Evolutionary conservation across 2,329 filamentous ascomycete species (phyloP).

Genomic region (Pseudogymnoascus sp.): DNA sequence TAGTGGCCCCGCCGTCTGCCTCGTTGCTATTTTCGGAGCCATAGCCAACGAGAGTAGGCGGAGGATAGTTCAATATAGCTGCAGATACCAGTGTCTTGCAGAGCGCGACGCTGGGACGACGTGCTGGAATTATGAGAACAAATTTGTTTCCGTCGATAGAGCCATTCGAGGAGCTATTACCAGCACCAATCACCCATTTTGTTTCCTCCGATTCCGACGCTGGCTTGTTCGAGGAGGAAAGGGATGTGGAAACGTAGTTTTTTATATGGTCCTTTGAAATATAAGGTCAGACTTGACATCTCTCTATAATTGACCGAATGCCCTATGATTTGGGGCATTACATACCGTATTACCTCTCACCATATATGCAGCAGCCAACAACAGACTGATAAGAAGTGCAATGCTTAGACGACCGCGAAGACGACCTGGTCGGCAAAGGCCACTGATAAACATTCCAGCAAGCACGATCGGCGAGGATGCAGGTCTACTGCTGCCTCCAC

Average conservation of each 20-base stretch:
- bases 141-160: slow-evolving; percentile 31
- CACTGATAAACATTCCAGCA: slow-evolving; percentile 14
- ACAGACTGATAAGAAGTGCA: slow-evolving; percentile 13
- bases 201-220: not conserved
- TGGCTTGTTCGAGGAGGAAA: not conserved
- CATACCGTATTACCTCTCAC: slow-evolving; percentile 3
- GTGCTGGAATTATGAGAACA: slow-evolving; percentile 48
- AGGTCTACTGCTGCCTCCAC: not conserved
- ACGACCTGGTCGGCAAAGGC: slow-evolving; percentile 18
- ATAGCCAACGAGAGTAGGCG: slow-evolving; percentile 46
- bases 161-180: not conserved
- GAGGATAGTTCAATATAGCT: slow-evolving; percentile 52
- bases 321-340: not conserved
- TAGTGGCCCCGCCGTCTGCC: slow-evolving; percentile 12
- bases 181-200: not conserved
- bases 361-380: slow-evolving; percentile 11
- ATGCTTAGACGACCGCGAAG: slow-evolving; percentile 15
- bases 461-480: slow-evolving; percentile 15
- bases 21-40: slow-evolving; percentile 19
- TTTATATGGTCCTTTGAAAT: not conserved
- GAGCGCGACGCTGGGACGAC: slow-evolving; percentile 36
- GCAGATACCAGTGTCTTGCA: slow-evolving; percentile 51
- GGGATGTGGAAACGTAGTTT: not conserved
- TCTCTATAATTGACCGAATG: not conserved
- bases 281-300: not conserved